Conservation (phyloP, 2,329 filamentous ascomycete genomes). For the Clonostachys sp. region DNA sequence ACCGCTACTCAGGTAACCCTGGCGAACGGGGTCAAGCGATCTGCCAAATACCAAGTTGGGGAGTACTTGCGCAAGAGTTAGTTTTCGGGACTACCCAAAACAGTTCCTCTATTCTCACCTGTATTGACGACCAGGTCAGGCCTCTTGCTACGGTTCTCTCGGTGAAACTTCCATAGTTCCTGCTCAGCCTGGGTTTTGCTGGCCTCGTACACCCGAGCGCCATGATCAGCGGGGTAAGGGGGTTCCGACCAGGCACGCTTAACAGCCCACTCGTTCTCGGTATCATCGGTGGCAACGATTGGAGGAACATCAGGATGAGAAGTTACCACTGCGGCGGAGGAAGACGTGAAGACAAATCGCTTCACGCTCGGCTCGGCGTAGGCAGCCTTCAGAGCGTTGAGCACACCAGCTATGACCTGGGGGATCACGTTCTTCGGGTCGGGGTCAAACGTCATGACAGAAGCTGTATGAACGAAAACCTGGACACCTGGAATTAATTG, state of each 20-base stretch:
- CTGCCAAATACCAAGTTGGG: conserved; percentile 18
- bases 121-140: conserved; percentile 13
- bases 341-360: conserved; percentile 33
- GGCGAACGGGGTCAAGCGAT: conserved; percentile 9
- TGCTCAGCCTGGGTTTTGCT: conserved; percentile 26
- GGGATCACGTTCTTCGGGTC: conserved; percentile 34
- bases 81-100: background rate
- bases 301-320: conserved; percentile 9
- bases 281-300: conserved; percentile 11
- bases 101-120: background rate
- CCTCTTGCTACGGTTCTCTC: conserved; percentile 9
- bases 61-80: conserved; percentile 9
- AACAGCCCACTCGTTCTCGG: conserved; percentile 26
- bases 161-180: conserved; percentile 23
- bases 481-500: conserved; percentile 7
- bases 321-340: conserved; percentile 13
- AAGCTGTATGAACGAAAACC: conserved; percentile 31
- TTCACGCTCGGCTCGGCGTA: conserved; percentile 23
- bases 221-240: conserved; percentile 17
- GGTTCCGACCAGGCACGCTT: conserved; percentile 24
- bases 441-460: conserved; percentile 20
- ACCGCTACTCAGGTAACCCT: conserved; percentile 14
- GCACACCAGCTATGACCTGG: conserved; percentile 15
- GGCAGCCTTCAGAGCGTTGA: conserved; percentile 25
- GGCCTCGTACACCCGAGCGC: conserved; percentile 19